A percentile compares a stretch with the other conserved stretches of the same genome.
These are phyloP conservation scores for Rosa chinensis DNA, from an alignment of 306 rosid genomes.

Conservation along the genomic window DNA sequence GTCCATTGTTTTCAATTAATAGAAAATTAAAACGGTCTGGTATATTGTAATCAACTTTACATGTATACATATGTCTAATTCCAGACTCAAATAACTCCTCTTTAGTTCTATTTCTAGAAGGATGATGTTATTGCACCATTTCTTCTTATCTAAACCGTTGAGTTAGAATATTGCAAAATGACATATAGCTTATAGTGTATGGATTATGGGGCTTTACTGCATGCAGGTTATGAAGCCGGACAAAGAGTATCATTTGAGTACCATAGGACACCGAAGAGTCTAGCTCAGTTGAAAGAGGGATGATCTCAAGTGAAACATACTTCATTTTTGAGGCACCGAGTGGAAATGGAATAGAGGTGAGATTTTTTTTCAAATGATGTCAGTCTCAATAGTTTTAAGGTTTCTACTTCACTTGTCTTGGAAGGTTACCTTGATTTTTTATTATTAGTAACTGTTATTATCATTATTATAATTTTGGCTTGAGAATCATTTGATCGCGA, in stretches of 20 bases:
- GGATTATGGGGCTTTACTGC: conserved; percentile 21
- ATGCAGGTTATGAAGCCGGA: conserved; percentile 81
- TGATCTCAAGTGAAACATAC: conserved; percentile 78
- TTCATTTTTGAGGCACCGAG: conserved; percentile 75
- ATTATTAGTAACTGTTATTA: neutral
- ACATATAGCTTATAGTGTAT: neutral
- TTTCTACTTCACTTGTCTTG: neutral
- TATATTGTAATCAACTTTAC: neutral
- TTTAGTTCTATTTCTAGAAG: too few species aligned
- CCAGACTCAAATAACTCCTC: neutral
- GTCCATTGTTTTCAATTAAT: neutral
- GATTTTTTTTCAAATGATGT: conserved; percentile 14
- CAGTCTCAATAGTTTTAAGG: neutral
- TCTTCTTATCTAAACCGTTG: neutral
- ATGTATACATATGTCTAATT: neutral
- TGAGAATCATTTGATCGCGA: neutral
- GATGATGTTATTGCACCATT: neutral
- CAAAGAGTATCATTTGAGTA: conserved; percentile 83
- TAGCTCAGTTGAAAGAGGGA: conserved; percentile 71
- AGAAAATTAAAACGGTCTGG: neutral
- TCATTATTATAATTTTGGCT: neutral
- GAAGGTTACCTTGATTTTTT: neutral
- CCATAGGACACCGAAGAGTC: conserved; percentile 69
- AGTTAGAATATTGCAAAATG: neutral
- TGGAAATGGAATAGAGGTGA: conserved; percentile 90